phyloP scores from a whole-genome alignment of 805 yeast genomes.

The Priceomyces medius region DNA sequence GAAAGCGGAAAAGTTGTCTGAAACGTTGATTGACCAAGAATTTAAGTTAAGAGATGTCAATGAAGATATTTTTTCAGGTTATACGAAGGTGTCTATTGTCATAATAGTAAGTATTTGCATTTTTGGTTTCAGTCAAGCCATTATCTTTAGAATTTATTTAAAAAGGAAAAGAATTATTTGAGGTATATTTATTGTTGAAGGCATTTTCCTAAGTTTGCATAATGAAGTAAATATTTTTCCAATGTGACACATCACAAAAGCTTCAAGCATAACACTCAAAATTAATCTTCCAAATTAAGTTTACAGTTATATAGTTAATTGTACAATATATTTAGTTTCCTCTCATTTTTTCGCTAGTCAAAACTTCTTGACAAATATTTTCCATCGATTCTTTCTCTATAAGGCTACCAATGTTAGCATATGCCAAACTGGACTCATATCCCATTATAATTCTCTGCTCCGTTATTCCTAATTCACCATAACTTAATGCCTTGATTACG shows the following conservation, averaged over 20 bases:
- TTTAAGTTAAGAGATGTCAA: constrained; percentile 35
- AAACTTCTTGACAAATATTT: constrained; percentile 67
- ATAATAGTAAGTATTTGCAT: constrained; percentile 25
- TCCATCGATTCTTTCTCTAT: constrained; percentile 74
- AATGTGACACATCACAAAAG: no score
- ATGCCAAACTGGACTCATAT: constrained; percentile 86
- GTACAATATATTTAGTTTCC: constrained; percentile 35
- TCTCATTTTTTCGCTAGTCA: constrained; percentile 73
- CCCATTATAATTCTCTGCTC: constrained; percentile 77
- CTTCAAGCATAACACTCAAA: not conserved
- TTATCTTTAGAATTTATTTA: constrained; percentile 31
- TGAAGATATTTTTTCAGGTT: constrained; percentile 35
- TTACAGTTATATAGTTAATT: not conserved
- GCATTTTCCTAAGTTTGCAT: not conserved
- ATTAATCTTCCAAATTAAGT: constrained; percentile 5
- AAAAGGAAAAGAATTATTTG: constrained; percentile 22
- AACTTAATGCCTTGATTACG: constrained; percentile 78
- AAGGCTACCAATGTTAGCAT: constrained; percentile 64
- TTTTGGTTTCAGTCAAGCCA: constrained; percentile 31
- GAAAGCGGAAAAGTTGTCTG: constrained; percentile 25
- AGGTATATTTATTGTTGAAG: not conserved
- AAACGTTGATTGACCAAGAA: constrained; percentile 33
- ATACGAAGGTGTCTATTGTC: constrained; percentile 28
- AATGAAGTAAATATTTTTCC: no score
- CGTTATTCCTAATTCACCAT: constrained; percentile 82